Conservation (phyloP, 768 basidiomycete genomes). For the Glaciozyma antarctica region DNA sequence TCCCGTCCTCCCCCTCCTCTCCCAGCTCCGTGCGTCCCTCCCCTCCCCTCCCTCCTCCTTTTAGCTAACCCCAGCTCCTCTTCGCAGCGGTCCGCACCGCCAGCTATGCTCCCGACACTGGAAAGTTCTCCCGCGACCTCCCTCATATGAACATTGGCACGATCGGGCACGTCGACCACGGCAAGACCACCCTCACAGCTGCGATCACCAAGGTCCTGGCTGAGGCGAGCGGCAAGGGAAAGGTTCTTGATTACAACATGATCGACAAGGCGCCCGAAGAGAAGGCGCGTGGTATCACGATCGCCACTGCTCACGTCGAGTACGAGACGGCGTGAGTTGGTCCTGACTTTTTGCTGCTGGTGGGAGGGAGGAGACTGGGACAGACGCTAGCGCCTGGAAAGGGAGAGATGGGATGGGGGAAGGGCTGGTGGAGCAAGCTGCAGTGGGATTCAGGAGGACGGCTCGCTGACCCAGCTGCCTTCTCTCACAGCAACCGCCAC, state of each 20-base stretch:
- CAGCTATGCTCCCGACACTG: slow-evolving; percentile 34
- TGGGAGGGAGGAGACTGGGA: not conserved
- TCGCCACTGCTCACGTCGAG: slow-evolving; percentile 96
- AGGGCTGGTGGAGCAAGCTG: not conserved
- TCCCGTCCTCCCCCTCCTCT: not conserved
- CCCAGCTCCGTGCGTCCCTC: not conserved
- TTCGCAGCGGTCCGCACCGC: not conserved
- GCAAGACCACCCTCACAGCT: slow-evolving; percentile 93
- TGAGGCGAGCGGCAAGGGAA: slow-evolving; percentile 49
- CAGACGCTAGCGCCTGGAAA: not conserved
- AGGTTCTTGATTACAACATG: slow-evolving; percentile 89
- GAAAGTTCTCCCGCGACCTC: slow-evolving; percentile 33
- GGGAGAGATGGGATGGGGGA: not conserved
- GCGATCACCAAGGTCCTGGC: slow-evolving; percentile 91
- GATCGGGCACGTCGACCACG: slow-evolving; percentile 47
- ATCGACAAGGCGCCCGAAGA: slow-evolving; percentile 99
- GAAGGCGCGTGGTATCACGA: slow-evolving; percentile 98
- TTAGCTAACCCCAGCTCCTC: slow-evolving; percentile 5
- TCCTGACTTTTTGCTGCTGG: not conserved
- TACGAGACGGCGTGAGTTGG: slow-evolving; percentile 63
- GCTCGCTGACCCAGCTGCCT: not conserved
- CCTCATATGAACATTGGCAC: slow-evolving; percentile 79
- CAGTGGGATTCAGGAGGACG: not conserved
- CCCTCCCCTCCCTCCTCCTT: too few relatives aligned
- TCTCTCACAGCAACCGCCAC: slow-evolving; percentile 26